Conservation (phyloP, 164 flowering plant genomes). For the Magnolia kwangsiensis region DNA sequence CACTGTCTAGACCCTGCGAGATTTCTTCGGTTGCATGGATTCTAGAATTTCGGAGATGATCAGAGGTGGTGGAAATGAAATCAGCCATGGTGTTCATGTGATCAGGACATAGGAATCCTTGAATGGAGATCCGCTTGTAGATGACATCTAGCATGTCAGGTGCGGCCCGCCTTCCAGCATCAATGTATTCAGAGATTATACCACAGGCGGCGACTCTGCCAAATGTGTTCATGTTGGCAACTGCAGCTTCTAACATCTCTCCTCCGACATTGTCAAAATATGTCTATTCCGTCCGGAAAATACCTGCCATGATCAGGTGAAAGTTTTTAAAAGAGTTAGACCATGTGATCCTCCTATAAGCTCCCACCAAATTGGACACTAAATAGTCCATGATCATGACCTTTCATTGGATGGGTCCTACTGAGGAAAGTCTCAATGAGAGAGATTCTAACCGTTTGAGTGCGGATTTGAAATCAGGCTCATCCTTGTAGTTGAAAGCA, state of each 20-base stretch:
- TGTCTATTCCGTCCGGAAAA: slow-evolving; percentile 78
- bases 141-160: slow-evolving; percentile 52
- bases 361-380: not conserved
- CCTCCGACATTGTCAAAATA: slow-evolving; percentile 84
- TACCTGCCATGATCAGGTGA: slow-evolving; percentile 28
- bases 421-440: not conserved
- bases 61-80: slow-evolving; percentile 36
- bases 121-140: slow-evolving; percentile 55
- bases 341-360: not conserved
- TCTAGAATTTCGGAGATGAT: slow-evolving; percentile 33
- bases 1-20: slow-evolving; percentile 55
- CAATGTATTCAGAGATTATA: slow-evolving; percentile 55
- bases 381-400: not conserved
- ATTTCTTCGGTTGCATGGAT: slow-evolving; percentile 52
- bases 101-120: slow-evolving; percentile 57
- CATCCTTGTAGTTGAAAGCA: slow-evolving; percentile 84
- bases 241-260: slow-evolving; percentile 68
- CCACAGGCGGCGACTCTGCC: slow-evolving; percentile 75
- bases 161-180: slow-evolving; percentile 28
- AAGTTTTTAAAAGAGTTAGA: not conserved
- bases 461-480: slow-evolving; percentile 52
- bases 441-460: slow-evolving; percentile 39
- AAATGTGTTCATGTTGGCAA: slow-evolving; percentile 59
- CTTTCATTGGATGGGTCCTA: not conserved
- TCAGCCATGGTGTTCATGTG: slow-evolving; percentile 28